Conservation (phyloP, 176 grass and related monocot species). For the Aegilops bicornis region DNA sequence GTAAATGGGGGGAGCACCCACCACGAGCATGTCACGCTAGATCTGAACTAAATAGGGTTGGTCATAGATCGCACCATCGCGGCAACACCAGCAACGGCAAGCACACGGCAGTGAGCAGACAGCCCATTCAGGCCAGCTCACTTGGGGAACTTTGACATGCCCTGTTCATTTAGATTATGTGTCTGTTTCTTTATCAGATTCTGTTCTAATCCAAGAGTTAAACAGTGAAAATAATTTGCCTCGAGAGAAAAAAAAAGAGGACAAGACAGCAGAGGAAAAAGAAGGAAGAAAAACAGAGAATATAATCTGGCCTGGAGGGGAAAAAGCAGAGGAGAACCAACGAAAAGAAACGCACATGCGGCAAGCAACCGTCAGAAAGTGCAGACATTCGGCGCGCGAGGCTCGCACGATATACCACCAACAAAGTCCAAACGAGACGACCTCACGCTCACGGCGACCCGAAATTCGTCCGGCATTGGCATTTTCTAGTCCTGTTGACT, state of each 20-base stretch:
- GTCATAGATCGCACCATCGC: neutral
- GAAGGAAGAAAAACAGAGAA: neutral
- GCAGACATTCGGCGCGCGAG: neutral
- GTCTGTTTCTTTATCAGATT: neutral
- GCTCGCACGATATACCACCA: neutral
- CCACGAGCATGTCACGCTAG: neutral
- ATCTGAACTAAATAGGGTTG: neutral
- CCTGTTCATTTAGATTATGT: neutral
- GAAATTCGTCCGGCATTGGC: too few species aligned
- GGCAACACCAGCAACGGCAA: neutral
- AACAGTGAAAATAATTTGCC: neutral
- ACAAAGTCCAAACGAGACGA: neutral
- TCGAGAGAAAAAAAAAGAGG: neutral
- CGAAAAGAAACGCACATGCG: neutral
- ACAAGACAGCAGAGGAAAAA: neutral
- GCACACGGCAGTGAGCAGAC: neutral
- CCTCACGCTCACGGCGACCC: neutral
- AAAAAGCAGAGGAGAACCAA: neutral
- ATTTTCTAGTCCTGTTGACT: neutral
- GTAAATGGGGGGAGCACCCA: neutral
- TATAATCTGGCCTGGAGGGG: too few species aligned
- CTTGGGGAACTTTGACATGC: neutral
- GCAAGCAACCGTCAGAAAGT: neutral
- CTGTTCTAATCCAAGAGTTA: too few species aligned
- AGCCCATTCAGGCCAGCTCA: constrained; percentile 2